These are phyloP conservation scores for Huntiella moniliformis DNA, from an alignment of 2,329 filamentous ascomycete genomes.

Conservation along the genomic window DNA sequence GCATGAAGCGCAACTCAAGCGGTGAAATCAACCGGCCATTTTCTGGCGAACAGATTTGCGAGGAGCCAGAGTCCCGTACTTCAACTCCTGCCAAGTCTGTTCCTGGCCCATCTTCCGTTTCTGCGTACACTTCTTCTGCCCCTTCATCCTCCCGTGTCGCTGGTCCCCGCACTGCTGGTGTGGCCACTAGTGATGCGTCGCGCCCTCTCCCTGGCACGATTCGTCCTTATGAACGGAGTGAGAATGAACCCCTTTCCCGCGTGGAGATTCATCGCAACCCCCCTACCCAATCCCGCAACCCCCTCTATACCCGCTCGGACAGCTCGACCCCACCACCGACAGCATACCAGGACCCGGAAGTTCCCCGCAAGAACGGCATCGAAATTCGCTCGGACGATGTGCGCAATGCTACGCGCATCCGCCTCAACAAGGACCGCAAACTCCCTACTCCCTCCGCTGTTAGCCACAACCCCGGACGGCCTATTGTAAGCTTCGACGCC, in stretches of 20 bases:
- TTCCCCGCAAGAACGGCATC: constrained; percentile 44
- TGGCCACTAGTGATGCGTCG: constrained; percentile 1
- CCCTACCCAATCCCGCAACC: constrained; percentile 64
- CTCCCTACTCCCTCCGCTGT: constrained; percentile 79
- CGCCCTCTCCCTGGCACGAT: constrained; percentile 23
- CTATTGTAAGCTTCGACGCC: constrained; percentile 91
- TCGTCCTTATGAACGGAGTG: constrained; percentile 20
- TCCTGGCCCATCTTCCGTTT: not conserved
- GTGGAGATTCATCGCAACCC: constrained; percentile 73
- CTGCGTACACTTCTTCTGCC: constrained; percentile 16
- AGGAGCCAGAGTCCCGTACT: constrained; percentile 47
- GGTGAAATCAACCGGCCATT: constrained; percentile 49
- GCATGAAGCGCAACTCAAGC: constrained; percentile 50
- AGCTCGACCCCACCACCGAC: constrained; percentile 3
- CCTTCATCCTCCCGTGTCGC: not conserved
- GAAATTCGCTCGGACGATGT: constrained; percentile 81
- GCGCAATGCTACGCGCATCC: constrained; percentile 76
- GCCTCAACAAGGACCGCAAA: constrained; percentile 58
- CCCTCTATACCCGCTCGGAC: constrained; percentile 36
- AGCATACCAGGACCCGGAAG: not conserved
- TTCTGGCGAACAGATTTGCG: constrained; percentile 68
- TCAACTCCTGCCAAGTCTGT: constrained; percentile 13
- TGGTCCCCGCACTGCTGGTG: constrained; percentile 4
- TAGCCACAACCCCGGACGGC: constrained; percentile 73
- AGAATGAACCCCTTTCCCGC: constrained; percentile 26